These are phyloP conservation scores for Exophiala sideris DNA, from an alignment of 2,329 filamentous ascomycete genomes.

Conservation along the genomic window DNA sequence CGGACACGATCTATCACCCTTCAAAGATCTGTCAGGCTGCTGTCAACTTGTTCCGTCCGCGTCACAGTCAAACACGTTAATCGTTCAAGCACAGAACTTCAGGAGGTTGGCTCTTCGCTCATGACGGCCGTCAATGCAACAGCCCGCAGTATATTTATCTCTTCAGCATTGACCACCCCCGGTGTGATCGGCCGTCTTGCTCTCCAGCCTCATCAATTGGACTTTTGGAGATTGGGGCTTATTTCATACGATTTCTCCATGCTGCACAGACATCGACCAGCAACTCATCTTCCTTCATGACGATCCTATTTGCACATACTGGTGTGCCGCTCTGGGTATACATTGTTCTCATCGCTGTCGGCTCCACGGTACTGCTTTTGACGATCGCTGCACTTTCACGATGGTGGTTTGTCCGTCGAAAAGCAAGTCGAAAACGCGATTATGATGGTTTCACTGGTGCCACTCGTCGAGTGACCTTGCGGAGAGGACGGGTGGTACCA, in stretches of 20 bases:
- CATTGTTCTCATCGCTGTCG: constrained; percentile 26
- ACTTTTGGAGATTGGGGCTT: no score
- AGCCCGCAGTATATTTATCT: constrained; percentile 3
- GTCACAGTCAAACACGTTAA: neutral
- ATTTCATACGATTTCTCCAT: neutral
- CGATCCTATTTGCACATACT: constrained; percentile 25
- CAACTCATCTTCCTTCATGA: constrained; percentile 23
- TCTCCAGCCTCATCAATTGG: neutral
- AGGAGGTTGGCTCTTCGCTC: neutral
- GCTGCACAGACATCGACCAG: constrained; percentile 3
- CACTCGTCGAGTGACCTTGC: constrained; percentile 26
- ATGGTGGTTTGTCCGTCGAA: constrained; percentile 19
- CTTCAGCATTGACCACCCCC: constrained; percentile 9
- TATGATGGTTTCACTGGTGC: constrained; percentile 22
- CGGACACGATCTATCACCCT: neutral
- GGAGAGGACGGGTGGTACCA: constrained; percentile 27
- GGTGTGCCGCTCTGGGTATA: constrained; percentile 27
- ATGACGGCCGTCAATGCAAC: constrained; percentile 5
- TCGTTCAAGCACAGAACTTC: neutral
- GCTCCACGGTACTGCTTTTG: constrained; percentile 22
- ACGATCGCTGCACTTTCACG: constrained; percentile 13
- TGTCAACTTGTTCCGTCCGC: constrained; percentile 1
- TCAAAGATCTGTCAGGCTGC: constrained; percentile 2
- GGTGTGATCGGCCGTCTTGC: neutral
- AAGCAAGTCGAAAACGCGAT: constrained; percentile 7